Base-by-base conservation (phyloP, 345 rosid genomes). In the Gossypium turneri region DNA sequence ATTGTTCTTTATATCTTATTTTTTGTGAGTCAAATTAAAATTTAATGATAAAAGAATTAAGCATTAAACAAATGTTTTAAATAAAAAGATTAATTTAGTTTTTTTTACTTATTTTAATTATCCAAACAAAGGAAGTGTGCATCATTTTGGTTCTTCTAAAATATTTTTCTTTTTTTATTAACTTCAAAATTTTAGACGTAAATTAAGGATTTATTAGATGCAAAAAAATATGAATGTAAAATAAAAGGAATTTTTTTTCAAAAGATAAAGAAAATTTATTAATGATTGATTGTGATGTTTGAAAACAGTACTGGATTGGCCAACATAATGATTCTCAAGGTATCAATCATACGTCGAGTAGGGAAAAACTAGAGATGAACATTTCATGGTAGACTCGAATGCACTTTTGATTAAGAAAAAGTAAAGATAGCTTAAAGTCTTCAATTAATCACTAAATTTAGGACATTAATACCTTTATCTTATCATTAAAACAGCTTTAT, bases 371-470 rank as follows among this genome's bases (percentile, higher is more conserved):
- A 2, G 55, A 67, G 19, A 13, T 45, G 13, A 67, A 66, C 6
- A 12, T 67, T 12, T 66, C 7, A 67, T 50, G 13, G 22, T 25
- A 34, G 43, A 50, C 53, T 68, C 10, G 12, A 69, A 10, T 69
- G 45, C 59, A 27, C 16, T 69, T 68, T 69, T 69, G 59, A 69
- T 51, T 27, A 15, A 50, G 9, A 50, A 17, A 27, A 3, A 25
- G 2, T 16, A 38, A 58, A 22, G 16, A 58, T 2, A 69, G 6
- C 24, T 69, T 9, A 1, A 24, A 50, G 44, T 50, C 58, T 68
- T 68, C 45, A 51, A 50, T 19, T 69, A 50, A 69, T 69, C 59
- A 69, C 58, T 10, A 1, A 68, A 68, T n/a, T 10, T 9, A 68
- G 9, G 56, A 55, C 58, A n/a, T 55, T 55, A 34, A 34, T 34